A percentile compares a stretch with the other conserved stretches of the same genome.
phyloP scores from a whole-genome alignment of 2,329 filamentous ascomycete genomes.

The Endoconidiophora polonica region DNA sequence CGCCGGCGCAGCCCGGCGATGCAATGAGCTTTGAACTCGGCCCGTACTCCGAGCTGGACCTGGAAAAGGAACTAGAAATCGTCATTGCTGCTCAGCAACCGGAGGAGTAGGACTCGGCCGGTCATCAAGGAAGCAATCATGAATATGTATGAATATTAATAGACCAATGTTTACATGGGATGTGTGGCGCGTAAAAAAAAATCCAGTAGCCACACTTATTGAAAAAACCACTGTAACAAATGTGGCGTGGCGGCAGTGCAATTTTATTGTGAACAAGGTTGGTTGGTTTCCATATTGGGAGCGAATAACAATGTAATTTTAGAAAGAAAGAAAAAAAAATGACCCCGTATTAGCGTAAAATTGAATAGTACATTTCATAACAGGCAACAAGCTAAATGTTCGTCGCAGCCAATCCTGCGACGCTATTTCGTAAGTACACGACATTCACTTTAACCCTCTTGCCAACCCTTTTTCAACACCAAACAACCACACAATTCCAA shows the following conservation, averaged over 20 bases:
- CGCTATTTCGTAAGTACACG: conserved; percentile 5
- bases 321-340: too few relatives aligned
- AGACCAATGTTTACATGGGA: not conserved
- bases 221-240: not conserved
- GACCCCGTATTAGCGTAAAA: not conserved
- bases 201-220: not conserved
- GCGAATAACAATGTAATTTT: too few relatives aligned
- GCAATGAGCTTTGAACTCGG: conserved; percentile 2
- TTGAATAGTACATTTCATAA: not conserved
- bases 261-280: not conserved
- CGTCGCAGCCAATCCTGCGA: conserved; percentile 3
- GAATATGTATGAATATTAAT: conserved; percentile 3
- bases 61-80: not conserved
- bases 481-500: too few relatives aligned
- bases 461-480: too few relatives aligned
- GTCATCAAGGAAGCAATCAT: not conserved
- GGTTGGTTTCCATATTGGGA: too few relatives aligned
- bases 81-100: not conserved
- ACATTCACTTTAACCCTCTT: conserved; percentile 3
- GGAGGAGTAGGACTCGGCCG: not conserved
- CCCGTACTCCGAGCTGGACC: conserved; percentile 4
- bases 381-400: not conserved
- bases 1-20: conserved; percentile 1
- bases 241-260: conserved; percentile 7
- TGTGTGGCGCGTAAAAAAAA: conserved; percentile 7